Evolutionary conservation across 495 filamentous ascomycete species (phyloP).

Genomic region (Cryomyces antarcticus): DNA sequence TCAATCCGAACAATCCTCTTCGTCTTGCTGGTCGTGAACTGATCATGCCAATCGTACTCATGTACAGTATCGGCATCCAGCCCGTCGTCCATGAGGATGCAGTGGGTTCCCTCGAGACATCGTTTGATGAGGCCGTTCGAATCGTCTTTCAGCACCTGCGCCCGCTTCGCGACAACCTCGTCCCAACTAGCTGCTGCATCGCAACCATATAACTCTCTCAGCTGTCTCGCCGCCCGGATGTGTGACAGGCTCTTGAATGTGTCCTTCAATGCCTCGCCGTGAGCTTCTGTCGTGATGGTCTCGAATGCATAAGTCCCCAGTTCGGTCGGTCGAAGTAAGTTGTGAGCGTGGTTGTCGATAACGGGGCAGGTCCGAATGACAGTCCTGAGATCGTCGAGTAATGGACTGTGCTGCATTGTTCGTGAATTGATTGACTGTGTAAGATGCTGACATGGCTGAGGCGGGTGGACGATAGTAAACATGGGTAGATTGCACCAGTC

Average conservation of each 20-base stretch:
- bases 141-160: conserved; percentile 23
- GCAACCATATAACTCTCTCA: conserved; percentile 41
- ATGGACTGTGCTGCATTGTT: neutral
- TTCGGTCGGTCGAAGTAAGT: conserved; percentile 36
- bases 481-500: too few species aligned
- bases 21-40: conserved; percentile 36
- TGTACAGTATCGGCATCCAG: conserved; percentile 37
- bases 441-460: too few species aligned
- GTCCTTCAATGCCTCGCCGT: conserved; percentile 41
- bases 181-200: conserved; percentile 44
- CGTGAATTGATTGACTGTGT: too few species aligned
- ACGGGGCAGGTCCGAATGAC: conserved; percentile 48
- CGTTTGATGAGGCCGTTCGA: conserved; percentile 36
- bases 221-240: conserved; percentile 46
- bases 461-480: too few species aligned
- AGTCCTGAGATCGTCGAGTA: conserved; percentile 19
- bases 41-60: conserved; percentile 48
- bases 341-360: conserved; percentile 83
- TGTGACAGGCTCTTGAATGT: conserved; percentile 42
- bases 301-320: conserved; percentile 17
- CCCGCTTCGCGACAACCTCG: conserved; percentile 29
- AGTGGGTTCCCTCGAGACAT: conserved; percentile 58
- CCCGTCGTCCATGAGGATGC: conserved; percentile 63
- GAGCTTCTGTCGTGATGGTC: conserved; percentile 56
- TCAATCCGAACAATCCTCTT: conserved; percentile 76